Evolutionary conservation across 768 basidiomycete species (phyloP).

Genomic region (Rhizopogon vinicolor): DNA sequence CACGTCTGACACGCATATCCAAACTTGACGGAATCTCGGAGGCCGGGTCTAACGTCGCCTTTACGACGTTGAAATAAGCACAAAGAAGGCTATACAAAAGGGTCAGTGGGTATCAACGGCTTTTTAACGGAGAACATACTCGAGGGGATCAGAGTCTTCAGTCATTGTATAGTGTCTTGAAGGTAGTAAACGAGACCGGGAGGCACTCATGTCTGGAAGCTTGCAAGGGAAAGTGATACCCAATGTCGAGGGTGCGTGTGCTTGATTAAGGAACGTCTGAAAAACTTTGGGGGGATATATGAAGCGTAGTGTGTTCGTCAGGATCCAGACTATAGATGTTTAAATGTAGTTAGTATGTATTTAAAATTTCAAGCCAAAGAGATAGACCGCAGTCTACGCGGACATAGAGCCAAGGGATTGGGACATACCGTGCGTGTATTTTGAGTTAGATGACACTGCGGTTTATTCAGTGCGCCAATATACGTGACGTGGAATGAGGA

Average conservation of each 20-base stretch:
- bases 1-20: constrained; percentile 42
- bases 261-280: constrained; percentile 4
- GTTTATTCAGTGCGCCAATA: background rate
- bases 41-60: constrained; percentile 16
- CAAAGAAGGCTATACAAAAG: constrained; percentile 22
- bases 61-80: constrained; percentile 29
- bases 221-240: constrained; percentile 13
- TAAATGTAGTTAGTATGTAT: constrained; percentile 11
- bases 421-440: constrained; percentile 22
- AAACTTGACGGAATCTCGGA: constrained; percentile 36
- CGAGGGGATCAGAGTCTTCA: constrained; percentile 22
- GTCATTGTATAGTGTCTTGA: constrained; percentile 12
- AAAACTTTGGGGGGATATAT: constrained; percentile 8
- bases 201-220: constrained; percentile 9
- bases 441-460: constrained; percentile 4
- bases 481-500: background rate
- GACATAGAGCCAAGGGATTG: background rate
- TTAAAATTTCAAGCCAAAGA: background rate
- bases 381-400: constrained; percentile 2
- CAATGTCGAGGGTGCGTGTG: constrained; percentile 7
- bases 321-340: constrained; percentile 11
- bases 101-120: constrained; percentile 5
- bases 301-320: constrained; percentile 13
- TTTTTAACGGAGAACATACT: constrained; percentile 11
- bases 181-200: constrained; percentile 20